A percentile compares a stretch with the other conserved stretches of the same genome.
Conservation (phyloP, 1,284 basidiomycete genomes). For the Tylopilus sp. region DNA sequence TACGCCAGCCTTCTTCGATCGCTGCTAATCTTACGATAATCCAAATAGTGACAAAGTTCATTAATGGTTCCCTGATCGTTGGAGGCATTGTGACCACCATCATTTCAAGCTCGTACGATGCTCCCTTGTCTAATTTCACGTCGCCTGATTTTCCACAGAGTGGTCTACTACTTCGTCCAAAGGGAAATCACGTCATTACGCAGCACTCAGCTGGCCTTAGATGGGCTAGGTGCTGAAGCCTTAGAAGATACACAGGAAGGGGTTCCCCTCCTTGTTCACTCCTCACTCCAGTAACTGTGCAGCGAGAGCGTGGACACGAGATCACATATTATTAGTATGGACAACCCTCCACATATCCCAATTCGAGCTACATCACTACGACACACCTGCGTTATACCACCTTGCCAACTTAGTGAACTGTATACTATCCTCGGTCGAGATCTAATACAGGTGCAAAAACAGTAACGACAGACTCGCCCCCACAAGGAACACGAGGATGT, state of each 20-base stretch:
- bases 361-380: background rate
- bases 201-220: conserved; percentile 46
- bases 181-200: conserved; percentile 56
- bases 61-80: conserved; percentile 58
- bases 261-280: conserved; percentile 49
- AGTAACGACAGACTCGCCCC: conserved; percentile 82
- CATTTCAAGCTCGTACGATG: conserved; percentile 61
- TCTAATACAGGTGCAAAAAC: conserved; percentile 81
- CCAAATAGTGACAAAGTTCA: conserved; percentile 53
- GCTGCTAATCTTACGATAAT: conserved; percentile 11
- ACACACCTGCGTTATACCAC: conserved; percentile 1
- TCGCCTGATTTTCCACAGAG: conserved; percentile 37
- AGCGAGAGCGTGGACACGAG: background rate
- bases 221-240: conserved; percentile 57
- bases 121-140: background rate
- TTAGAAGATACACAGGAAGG: conserved; percentile 63
- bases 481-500: conserved; percentile 81
- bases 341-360: background rate
- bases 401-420: conserved; percentile 1
- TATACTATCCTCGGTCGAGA: conserved; percentile 1
- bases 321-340: background rate
- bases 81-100: conserved; percentile 55
- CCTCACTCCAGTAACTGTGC: conserved; percentile 1
- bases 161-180: conserved; percentile 61
- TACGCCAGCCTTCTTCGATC: conserved; percentile 32